Evolutionary conservation across 1,284 basidiomycete species (phyloP).

Genomic region (Melampsora abietis-canadensis): DNA sequence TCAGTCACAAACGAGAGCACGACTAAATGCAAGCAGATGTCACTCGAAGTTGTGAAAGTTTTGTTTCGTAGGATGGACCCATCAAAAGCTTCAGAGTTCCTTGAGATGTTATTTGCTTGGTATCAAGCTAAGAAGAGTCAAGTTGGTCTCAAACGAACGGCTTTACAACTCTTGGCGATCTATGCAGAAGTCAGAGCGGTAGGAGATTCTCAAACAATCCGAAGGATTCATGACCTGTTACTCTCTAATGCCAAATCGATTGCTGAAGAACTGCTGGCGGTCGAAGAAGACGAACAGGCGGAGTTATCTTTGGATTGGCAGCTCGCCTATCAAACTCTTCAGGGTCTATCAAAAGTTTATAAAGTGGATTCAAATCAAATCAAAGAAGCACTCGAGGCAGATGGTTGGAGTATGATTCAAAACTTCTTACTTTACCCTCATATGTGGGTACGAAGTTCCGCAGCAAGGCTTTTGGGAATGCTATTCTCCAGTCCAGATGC

Average conservation of each 20-base stretch:
- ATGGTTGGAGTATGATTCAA: constrained; percentile 67
- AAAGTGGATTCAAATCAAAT: constrained; percentile 58
- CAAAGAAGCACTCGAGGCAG: constrained; percentile 46
- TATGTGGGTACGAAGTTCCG: constrained; percentile 83
- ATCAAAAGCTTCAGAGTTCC: constrained; percentile 62
- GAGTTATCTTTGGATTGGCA: constrained; percentile 66
- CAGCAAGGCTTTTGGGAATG: constrained; percentile 71
- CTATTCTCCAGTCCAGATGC: constrained; percentile 63
- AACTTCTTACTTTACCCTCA: constrained; percentile 81
- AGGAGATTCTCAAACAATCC: constrained; percentile 50
- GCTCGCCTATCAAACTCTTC: constrained; percentile 74
- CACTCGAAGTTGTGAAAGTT: constrained; percentile 72
- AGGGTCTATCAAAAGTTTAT: constrained; percentile 61
- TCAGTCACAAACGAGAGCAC: constrained; percentile 90
- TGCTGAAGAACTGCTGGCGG: constrained; percentile 44
- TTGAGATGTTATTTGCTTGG: constrained; percentile 78
- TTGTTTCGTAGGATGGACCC: constrained; percentile 69
- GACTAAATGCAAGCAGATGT: constrained; percentile 80
- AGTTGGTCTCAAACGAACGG: constrained; percentile 65
- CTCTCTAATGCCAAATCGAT: constrained; percentile 8
- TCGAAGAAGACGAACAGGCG: constrained; percentile 57
- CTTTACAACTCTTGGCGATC: constrained; percentile 76
- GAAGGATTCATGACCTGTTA: constrained; percentile 18
- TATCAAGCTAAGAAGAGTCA: constrained; percentile 62
- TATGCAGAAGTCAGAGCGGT: constrained; percentile 65